Percentiles rank a stretch among this genome's conserved stretches.
Evolutionary conservation across 2,329 filamentous ascomycete species (phyloP).

Genomic region (Alternaria incomplexa): DNA sequence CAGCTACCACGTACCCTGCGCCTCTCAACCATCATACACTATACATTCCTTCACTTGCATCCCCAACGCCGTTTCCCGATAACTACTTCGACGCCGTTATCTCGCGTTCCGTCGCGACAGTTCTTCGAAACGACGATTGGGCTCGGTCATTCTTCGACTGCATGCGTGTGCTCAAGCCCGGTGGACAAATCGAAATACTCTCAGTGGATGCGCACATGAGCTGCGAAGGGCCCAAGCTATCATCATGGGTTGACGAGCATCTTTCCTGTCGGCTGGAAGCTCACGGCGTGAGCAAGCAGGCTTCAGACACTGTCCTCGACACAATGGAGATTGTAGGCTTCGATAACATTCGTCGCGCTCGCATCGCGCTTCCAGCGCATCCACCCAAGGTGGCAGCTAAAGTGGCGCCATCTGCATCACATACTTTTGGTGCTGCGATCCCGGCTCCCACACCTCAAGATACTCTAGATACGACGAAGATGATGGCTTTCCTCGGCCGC

Average conservation of each 20-base stretch:
- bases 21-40: constrained; percentile 37
- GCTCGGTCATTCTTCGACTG: constrained; percentile 37
- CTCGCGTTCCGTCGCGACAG: constrained; percentile 30
- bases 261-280: constrained; percentile 29
- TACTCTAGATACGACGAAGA: constrained; percentile 24
- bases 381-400: constrained; percentile 15
- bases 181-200: constrained; percentile 35
- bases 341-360: constrained; percentile 34
- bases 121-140: constrained; percentile 35
- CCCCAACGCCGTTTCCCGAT: constrained; percentile 32
- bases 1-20: constrained; percentile 31
- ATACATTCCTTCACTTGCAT: constrained; percentile 28
- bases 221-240: constrained; percentile 27
- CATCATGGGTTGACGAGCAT: constrained; percentile 33
- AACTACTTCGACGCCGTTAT: constrained; percentile 35
- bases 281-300: constrained; percentile 27
- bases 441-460: constrained; percentile 27
- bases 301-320: constrained; percentile 35
- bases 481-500: constrained; percentile 36
- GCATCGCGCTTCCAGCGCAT: constrained; percentile 31
- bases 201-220: constrained; percentile 34
- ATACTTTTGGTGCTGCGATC: constrained; percentile 8
- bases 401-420: constrained; percentile 8
- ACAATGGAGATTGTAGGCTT: constrained; percentile 38
- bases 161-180: constrained; percentile 36